Base-by-base conservation (phyloP, 140 eudicot species). In the Ambrosia hybrid region DNA sequence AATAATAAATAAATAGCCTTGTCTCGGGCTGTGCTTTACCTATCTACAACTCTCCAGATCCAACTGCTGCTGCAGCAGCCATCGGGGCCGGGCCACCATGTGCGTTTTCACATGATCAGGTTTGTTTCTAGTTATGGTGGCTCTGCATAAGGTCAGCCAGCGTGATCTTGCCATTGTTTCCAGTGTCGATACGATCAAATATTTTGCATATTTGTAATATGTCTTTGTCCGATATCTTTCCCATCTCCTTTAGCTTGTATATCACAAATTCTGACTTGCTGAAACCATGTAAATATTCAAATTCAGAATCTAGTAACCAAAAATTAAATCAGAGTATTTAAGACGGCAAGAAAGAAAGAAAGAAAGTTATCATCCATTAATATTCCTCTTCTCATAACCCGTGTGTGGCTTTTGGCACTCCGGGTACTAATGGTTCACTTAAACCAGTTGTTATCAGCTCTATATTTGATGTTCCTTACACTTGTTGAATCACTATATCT, bases 191-290 rank as follows among this genome's bases (percentile, higher is more conserved):
- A 9, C 89, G 84, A 46, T 92, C 98, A 76, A 92, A 92, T 68
- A 80, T 89, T 75, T 82, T 76, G 79, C 95, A 87, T 67, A 92
- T 92, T 59, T 71, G 87, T 65, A 72, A 37, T 21, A 92, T 78
- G 74, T 92, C 98, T 78, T 89, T 89, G 62, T 92, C 96, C 37
- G 96, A 77, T 12, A 92, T 80, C 72, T 83, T 89, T 51, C 85
- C 95, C 96, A 89, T 87, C 75, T 85, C 98, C 84, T 89, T 91
- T 36, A 89, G 91, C 82, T 91, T 91, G 91, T 89, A 89, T 68
- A 91, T 82, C 49, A 89, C 96, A 73, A 70, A 92, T 49, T 92
- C 95, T 3, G 96, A 89, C 71, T 89, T 92, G 63, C 98, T 92
- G 96, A 72, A 72, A 78, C 21, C 84, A 58, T 49, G 4, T 61